Base-by-base conservation (phyloP, 129 eudicot genomes). In the Saussurea involucrata region DNA sequence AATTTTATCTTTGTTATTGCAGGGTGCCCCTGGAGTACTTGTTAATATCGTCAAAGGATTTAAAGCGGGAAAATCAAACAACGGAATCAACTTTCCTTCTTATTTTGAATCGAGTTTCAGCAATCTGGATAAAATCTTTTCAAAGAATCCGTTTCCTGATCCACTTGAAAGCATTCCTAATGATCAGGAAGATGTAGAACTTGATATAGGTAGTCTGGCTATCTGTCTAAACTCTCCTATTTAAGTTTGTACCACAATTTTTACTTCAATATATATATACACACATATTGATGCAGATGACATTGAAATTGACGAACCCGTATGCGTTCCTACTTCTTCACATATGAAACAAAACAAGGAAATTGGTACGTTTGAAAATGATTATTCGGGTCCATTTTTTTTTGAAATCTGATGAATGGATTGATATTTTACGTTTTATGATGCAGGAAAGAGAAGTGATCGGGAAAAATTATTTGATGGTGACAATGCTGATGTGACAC, bases 301-400 rank as follows among this genome's bases (percentile, higher is more conserved):
- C 84, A 91, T 93, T 68, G 93, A 90, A 65, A 93, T 93, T 68
- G 98, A 92, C 65, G 97, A 87, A 69, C 91, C 93, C 72, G 78
- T 79, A 76, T 76, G 87, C 21, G 55, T 66, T 63, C 88, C 97
- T 74, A 77, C 90, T 72, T 89, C 93, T 70, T 57, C 96, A 74
- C 81, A 89, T 70, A 80, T 68, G 33, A 80, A 66, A 81, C 88
- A 83, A 64, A 76, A 84, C 11, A 83, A 83, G 70, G 80, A 87
- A 64, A 80, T 28, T 76, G 78, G 85, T 85, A 71, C 27, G 36
- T 57, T 13, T 11, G 37, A 42, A 78, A 33, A 68, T 67, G 24
- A 32, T 22, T 60, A 8, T 8, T 69, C 6, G 63, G 63, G 57
- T 69, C 61, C 60, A 37, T 73, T 28, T 18, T 42, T 67, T 53